Evolutionary conservation across 306 rosid genomes (phyloP).

Genomic region (Parietaria judaica): DNA sequence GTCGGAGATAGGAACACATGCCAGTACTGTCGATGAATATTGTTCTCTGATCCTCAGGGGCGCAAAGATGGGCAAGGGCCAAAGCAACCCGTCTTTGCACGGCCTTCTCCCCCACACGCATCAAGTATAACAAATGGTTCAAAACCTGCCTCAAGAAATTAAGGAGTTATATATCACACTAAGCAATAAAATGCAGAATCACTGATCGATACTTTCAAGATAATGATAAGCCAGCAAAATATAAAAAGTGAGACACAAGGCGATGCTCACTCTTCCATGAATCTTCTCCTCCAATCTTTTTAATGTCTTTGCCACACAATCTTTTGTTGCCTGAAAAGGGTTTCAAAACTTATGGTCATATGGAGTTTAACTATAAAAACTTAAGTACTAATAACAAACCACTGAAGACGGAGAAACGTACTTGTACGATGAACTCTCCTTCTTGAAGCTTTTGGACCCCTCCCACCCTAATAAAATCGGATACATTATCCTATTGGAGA

Average conservation of each 20-base stretch:
- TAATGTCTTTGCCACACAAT: constrained; percentile 97
- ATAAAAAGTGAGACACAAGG: constrained; percentile 9
- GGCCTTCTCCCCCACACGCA: constrained; percentile 75
- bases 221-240: constrained; percentile 11
- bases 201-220: constrained; percentile 2
- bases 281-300: constrained; percentile 98
- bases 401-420: constrained; percentile 22
- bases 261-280: constrained; percentile 69
- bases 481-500: constrained; percentile 72
- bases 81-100: constrained; percentile 83
- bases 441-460: constrained; percentile 94
- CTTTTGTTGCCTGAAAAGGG: constrained; percentile 83
- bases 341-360: background rate
- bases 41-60: constrained; percentile 68
- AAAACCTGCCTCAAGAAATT: constrained; percentile 55
- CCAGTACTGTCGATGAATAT: constrained; percentile 78
- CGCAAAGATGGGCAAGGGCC: constrained; percentile 96
- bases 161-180: constrained; percentile 25
- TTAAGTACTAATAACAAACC: constrained; percentile 3
- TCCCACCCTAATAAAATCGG: constrained; percentile 95
- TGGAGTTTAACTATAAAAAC: constrained; percentile 1
- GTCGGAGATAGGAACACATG: constrained; percentile 22
- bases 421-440: constrained; percentile 98
- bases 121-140: constrained; percentile 75
- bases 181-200: constrained; percentile 3